Conservation (phyloP, 164 flowering plant species). For the Aristolochia contorta region DNA sequence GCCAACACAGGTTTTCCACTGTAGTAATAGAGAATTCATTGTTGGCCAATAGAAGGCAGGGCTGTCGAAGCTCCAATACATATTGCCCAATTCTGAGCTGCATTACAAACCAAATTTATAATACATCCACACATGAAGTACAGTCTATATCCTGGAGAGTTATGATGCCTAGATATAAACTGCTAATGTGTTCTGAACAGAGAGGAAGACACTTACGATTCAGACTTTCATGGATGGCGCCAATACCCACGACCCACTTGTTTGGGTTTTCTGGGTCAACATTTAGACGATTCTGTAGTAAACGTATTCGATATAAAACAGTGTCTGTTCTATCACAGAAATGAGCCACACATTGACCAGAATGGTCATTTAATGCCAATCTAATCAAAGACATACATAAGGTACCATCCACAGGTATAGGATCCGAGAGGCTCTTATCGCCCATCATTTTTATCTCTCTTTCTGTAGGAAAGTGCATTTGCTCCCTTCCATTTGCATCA, state of each 20-base stretch:
- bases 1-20: too few relatives aligned
- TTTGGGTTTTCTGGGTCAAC: constrained; percentile 37
- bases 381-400: constrained; percentile 54
- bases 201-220: constrained; percentile 62
- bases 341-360: constrained; percentile 53
- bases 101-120: constrained; percentile 6
- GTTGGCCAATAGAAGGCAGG: too few relatives aligned
- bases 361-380: constrained; percentile 60
- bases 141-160: constrained; percentile 79
- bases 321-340: constrained; percentile 62
- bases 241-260: constrained; percentile 65
- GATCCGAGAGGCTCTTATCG: constrained; percentile 61
- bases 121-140: constrained; percentile 40
- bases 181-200: constrained; percentile 58
- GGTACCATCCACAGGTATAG: constrained; percentile 83
- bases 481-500: constrained; percentile 41
- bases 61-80: too few relatives aligned
- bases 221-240: constrained; percentile 57
- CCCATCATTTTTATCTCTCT: constrained; percentile 85
- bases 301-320: constrained; percentile 43
- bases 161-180: constrained; percentile 51
- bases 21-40: too few relatives aligned
- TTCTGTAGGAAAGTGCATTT: constrained; percentile 68
- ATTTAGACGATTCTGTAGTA: constrained; percentile 51
- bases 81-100: too few relatives aligned